Evolutionary conservation across 768 basidiomycete species (phyloP).

Genomic region (Hypholoma sublateritium): DNA sequence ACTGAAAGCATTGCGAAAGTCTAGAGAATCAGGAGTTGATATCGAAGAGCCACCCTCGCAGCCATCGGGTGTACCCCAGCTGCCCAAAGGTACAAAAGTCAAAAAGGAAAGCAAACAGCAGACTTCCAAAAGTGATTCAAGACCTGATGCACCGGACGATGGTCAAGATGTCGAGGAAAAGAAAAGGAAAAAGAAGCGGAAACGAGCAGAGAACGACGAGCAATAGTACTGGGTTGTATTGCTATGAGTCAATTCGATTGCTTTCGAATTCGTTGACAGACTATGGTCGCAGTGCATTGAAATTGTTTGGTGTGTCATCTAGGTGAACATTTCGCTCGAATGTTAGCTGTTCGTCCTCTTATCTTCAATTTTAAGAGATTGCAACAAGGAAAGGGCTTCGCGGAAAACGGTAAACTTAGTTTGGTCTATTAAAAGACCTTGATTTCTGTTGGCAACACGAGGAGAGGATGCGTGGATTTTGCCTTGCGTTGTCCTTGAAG

Average conservation of each 20-base stretch:
- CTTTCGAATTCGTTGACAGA: not conserved
- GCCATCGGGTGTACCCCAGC: not conserved
- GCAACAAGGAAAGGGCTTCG: too few relatives aligned
- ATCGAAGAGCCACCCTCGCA: not conserved
- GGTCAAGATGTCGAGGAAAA: not conserved
- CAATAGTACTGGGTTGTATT: not conserved
- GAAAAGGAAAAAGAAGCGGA: slow-evolving; percentile 10
- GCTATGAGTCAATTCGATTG: not conserved
- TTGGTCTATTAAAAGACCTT: not conserved
- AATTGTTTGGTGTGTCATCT: too few relatives aligned
- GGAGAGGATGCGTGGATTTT: slow-evolving; percentile 2
- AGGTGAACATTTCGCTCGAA: too few relatives aligned
- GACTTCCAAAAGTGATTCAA: not conserved
- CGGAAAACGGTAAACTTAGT: not conserved
- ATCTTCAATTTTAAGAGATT: too few relatives aligned
- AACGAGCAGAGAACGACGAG: not conserved
- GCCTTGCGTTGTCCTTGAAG: not conserved
- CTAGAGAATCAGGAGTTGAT: not conserved
- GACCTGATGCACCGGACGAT: not conserved
- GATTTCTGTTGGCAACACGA: not conserved
- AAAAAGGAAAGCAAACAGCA: not conserved
- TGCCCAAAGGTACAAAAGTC: slow-evolving; percentile 1
- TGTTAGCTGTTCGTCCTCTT: too few relatives aligned
- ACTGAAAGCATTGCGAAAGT: not conserved
- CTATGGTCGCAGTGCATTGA: too few relatives aligned